Percentiles rank a stretch among this genome's conserved stretches.
Conservation (phyloP, 1,139 yeast species). For the Blastobotrys ciferrii region DNA sequence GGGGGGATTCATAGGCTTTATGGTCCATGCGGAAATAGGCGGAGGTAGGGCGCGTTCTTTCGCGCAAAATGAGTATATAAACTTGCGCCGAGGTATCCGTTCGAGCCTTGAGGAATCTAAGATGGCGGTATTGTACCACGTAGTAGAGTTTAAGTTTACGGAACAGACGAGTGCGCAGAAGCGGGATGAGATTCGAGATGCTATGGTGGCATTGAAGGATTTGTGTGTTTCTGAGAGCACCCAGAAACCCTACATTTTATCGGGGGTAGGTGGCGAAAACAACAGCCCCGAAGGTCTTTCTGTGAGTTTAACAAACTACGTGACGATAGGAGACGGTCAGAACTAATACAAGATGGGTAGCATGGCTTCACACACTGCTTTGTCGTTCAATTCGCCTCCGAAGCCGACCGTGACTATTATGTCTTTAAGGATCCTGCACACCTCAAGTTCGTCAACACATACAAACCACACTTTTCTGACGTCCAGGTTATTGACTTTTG, state of each 20-base stretch:
- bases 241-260: neutral
- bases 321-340: too few species aligned
- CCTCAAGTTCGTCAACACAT: neutral
- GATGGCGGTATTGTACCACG: neutral
- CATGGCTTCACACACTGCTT: neutral
- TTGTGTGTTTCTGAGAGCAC: neutral
- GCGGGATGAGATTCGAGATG: neutral
- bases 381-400: neutral
- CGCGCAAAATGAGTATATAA: too few species aligned
- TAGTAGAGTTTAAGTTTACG: neutral
- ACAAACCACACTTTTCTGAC: neutral
- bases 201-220: neutral
- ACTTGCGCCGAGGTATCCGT: too few species aligned
- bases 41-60: too few species aligned
- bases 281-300: neutral
- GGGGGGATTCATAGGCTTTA: too few species aligned
- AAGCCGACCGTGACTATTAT: constrained; percentile 2
- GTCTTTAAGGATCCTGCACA: constrained; percentile 2
- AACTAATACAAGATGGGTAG: too few species aligned
- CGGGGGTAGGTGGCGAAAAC: neutral
- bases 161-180: neutral
- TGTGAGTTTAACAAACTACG: neutral
- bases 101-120: too few species aligned
- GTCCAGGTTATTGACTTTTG: neutral
- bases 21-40: too few species aligned